phyloP scores from a whole-genome alignment of 495 filamentous ascomycete genomes.

The Cercophora scortea region DNA sequence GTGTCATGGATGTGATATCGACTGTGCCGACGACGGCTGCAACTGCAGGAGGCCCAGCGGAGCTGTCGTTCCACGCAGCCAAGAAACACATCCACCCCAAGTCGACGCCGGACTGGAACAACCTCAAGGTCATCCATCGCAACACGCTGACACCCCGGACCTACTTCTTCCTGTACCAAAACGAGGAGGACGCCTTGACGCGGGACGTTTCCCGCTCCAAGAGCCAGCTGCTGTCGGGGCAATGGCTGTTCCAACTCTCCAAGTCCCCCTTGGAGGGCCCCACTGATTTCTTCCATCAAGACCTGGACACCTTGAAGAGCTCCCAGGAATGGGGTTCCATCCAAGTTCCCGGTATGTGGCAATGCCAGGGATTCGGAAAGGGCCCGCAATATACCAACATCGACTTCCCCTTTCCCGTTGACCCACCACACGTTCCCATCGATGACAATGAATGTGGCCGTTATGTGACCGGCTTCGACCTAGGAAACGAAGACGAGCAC shows the following conservation, averaged over 20 bases:
- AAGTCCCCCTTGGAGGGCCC: constrained; percentile 41
- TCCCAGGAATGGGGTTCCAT: constrained; percentile 46
- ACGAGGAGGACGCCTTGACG: constrained; percentile 23
- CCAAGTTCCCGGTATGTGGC: constrained; percentile 62
- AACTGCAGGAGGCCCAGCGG: background rate
- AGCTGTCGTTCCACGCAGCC: background rate
- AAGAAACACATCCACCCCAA: constrained; percentile 7
- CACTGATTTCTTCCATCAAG: constrained; percentile 30
- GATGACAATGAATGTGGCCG: constrained; percentile 59
- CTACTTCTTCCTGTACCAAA: constrained; percentile 47
- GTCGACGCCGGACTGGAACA: constrained; percentile 50
- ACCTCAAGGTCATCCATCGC: constrained; percentile 52
- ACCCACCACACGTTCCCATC: constrained; percentile 53
- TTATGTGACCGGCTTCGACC: constrained; percentile 47
- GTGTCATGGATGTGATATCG: no score
- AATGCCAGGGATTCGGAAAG: constrained; percentile 56
- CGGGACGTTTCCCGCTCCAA: constrained; percentile 24
- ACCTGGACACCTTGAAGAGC: constrained; percentile 10
- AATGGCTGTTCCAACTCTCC: constrained; percentile 51
- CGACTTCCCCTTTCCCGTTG: constrained; percentile 53
- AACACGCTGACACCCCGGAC: constrained; percentile 56
- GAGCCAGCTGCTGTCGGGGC: constrained; percentile 44
- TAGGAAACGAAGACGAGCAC: constrained; percentile 27
- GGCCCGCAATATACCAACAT: constrained; percentile 60
- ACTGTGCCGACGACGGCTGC: no score